phyloP scores from a whole-genome alignment of 805 yeast genomes.

The Kluyveromyces aestuarii region DNA sequence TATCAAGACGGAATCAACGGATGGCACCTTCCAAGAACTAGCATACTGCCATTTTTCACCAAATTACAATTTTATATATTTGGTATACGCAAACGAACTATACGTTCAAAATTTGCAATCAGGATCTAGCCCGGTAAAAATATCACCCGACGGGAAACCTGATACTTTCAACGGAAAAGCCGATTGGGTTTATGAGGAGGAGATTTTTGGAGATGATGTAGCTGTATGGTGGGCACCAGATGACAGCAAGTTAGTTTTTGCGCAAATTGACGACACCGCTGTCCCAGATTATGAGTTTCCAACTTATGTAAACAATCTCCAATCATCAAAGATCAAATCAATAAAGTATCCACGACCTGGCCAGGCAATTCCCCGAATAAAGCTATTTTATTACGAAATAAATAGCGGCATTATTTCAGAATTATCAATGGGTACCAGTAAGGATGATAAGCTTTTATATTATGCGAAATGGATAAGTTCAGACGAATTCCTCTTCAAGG shows the following conservation, averaged over 20 bases:
- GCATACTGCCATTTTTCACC: slow-evolving; percentile 56
- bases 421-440: slow-evolving; percentile 17
- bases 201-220: slow-evolving; percentile 48
- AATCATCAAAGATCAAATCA: slow-evolving; percentile 38
- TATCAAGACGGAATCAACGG: slow-evolving; percentile 17
- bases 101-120: slow-evolving; percentile 35
- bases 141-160: slow-evolving; percentile 41
- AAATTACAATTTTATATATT: slow-evolving; percentile 43
- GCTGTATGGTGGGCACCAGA: slow-evolving; percentile 72
- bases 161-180: slow-evolving; percentile 58
- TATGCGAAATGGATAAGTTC: slow-evolving; percentile 52
- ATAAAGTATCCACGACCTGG: slow-evolving; percentile 74
- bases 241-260: slow-evolving; percentile 45
- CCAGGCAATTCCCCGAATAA: slow-evolving; percentile 44
- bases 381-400: slow-evolving; percentile 37
- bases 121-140: slow-evolving; percentile 6
- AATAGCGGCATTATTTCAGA: slow-evolving; percentile 13
- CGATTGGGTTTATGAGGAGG: slow-evolving; percentile 85
- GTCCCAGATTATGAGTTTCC: slow-evolving; percentile 48
- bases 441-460: slow-evolving; percentile 38
- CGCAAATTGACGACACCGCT: slow-evolving; percentile 48
- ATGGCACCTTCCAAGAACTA: slow-evolving; percentile 17
- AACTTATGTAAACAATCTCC: slow-evolving; percentile 32
- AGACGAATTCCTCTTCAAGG: slow-evolving; percentile 43
- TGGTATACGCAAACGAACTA: slow-evolving; percentile 47